Evolutionary conservation across 129 eudicot genomes (phyloP).

Genomic region (Flaveria sonorensis): DNA sequence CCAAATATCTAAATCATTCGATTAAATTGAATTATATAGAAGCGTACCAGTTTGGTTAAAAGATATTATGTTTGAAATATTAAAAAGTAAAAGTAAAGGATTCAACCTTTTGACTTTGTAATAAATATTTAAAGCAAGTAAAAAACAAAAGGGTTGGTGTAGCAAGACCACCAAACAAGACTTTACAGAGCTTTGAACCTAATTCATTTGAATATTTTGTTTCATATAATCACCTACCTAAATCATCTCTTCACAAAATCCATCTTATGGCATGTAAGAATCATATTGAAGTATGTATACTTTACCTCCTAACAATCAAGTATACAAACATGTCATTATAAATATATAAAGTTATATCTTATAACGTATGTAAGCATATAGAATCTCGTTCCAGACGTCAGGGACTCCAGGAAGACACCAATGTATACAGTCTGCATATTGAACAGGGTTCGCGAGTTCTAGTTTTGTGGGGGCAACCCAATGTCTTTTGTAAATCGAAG

Average conservation of each 20-base stretch:
- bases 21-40: not conserved
- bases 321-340: too few relatives aligned
- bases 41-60: not conserved
- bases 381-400: slow-evolving; percentile 70
- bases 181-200: slow-evolving; percentile 18
- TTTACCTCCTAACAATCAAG: not conserved
- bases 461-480: slow-evolving; percentile 48
- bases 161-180: slow-evolving; percentile 34
- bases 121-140: not conserved
- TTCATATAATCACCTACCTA: slow-evolving; percentile 21
- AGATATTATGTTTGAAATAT: not conserved
- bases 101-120: slow-evolving; percentile 23
- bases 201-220: not conserved
- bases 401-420: slow-evolving; percentile 88
- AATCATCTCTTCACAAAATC: not conserved
- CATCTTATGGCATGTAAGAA: too few relatives aligned
- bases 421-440: slow-evolving; percentile 67
- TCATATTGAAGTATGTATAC: not conserved
- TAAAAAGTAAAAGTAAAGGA: slow-evolving; percentile 3
- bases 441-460: slow-evolving; percentile 42
- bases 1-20: not conserved
- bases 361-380: slow-evolving; percentile 48
- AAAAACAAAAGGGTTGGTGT: slow-evolving; percentile 36
- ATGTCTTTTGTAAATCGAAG: slow-evolving; percentile 53
- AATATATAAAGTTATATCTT: not conserved